Base-by-base conservation (phyloP, 2,329 filamentous ascomycete species). In the Coccinonectria pachysandricola region DNA sequence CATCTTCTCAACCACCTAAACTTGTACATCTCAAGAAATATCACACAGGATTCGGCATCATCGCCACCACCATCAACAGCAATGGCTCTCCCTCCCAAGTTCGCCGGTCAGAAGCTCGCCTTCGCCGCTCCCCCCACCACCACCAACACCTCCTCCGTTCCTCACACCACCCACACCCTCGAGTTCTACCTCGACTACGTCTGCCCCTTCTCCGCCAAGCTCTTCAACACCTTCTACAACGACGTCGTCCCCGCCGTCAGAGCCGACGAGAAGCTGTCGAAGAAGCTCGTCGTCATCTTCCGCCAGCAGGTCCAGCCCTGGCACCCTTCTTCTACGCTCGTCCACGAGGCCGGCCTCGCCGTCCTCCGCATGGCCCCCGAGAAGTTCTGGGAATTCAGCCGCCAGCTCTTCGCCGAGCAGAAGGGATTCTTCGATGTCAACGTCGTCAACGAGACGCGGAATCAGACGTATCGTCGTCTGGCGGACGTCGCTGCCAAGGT, bases 301-400 rank as follows among this genome's bases (percentile, higher is more conserved):
- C 79, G 87, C 25, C 87, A 88, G 53, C 86, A 94, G 53, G 74
- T 95, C 46, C 86, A 94, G 61, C 85, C 86, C 9, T 94, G 88
- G 88, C 87, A 96, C 59, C 88, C 88, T 2, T 85, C 80, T 12
- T 86, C 75, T 20, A 86, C 80, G 6, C 67, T 86, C 8, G 65
- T 72, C 30, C 83, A 88, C 61, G 88, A 96, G 67, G 81, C 86
- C 16, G 87, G 65, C 4, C 70, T 85, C 16, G 88, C 86, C 3
- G 84, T 95, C 2, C 67, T 88, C 42, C 71, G 69, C 26, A 55
- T 84, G 6, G 62, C 73, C 3, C 79, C 82, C 0, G 62, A 66
- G 11, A 75, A 74, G 40, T 96, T 92, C 67, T 93, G 79, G 75
- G 63, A 68, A 10, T 95, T 88, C 55, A 82, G 74, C 53, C 65